phyloP scores from a whole-genome alignment of 1,139 yeast species.

The Chernovozyma aurita region DNA sequence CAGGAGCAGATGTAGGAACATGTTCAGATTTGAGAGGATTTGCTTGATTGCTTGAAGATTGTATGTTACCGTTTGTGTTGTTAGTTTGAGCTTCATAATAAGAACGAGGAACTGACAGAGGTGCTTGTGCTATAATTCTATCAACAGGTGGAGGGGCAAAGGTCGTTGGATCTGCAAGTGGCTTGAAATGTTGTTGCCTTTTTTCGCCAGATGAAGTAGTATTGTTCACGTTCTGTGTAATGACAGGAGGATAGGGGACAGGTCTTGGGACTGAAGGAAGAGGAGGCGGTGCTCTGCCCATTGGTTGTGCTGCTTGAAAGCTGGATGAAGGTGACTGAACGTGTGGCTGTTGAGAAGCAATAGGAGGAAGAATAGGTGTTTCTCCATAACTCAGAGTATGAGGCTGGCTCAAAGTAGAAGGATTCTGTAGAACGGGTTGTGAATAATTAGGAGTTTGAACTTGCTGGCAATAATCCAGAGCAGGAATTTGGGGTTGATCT shows the following conservation, averaged over 20 bases:
- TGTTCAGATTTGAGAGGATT: neutral
- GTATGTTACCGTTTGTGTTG: neutral
- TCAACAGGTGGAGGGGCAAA: constrained; percentile 45
- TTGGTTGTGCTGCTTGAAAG: neutral
- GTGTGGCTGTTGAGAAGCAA: too few species aligned
- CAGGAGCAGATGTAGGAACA: constrained; percentile 1
- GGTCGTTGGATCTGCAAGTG: constrained; percentile 33
- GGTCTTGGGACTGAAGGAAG: neutral
- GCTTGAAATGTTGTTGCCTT: constrained; percentile 7
- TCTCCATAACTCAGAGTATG: too few species aligned
- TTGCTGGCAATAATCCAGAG: too few species aligned
- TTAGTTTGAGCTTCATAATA: neutral
- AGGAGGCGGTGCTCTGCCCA: neutral
- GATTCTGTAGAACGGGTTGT: neutral
- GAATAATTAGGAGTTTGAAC: constrained; percentile 9
- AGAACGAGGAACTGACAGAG: constrained; percentile 9
- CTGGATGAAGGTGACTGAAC: neutral
- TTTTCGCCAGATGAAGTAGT: neutral
- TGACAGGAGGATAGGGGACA: neutral
- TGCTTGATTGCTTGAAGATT: too few species aligned
- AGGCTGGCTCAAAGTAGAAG: neutral
- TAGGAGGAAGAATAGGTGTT: too few species aligned
- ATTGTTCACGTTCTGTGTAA: neutral
- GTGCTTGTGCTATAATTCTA: constrained; percentile 10
- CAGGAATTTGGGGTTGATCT: too few species aligned